A percentile compares a stretch with the other conserved stretches of the same genome.
phyloP scores from a whole-genome alignment of 2,329 filamentous ascomycete species.

The Xylariaceae sp. region DNA sequence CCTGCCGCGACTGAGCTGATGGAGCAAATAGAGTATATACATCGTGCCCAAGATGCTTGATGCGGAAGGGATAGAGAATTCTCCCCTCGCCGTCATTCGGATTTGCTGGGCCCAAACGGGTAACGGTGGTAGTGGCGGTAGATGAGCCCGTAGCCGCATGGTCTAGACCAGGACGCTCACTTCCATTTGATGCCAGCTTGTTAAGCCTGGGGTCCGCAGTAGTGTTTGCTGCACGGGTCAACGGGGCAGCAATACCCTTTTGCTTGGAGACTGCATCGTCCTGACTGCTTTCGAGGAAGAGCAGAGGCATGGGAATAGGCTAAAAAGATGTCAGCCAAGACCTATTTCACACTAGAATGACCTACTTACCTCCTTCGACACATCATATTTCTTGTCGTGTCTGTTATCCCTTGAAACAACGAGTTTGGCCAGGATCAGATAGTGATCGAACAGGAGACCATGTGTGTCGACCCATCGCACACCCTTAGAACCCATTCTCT shows the following conservation, averaged over 20 bases:
- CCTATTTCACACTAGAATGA: not conserved
- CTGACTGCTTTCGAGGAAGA: slow-evolving; percentile 89
- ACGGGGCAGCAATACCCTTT: slow-evolving; percentile 70
- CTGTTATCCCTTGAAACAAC: slow-evolving; percentile 68
- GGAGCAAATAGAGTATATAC: slow-evolving; percentile 89
- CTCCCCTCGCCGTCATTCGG: slow-evolving; percentile 76
- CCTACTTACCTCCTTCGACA: slow-evolving; percentile 79
- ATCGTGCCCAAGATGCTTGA: slow-evolving; percentile 94
- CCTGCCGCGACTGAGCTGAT: slow-evolving; percentile 71
- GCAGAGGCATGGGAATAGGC: slow-evolving; percentile 93
- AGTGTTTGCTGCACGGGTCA: slow-evolving; percentile 63
- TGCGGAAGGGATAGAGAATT: slow-evolving; percentile 88
- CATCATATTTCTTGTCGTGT: slow-evolving; percentile 85
- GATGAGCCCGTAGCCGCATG: slow-evolving; percentile 72
- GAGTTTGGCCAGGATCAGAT: slow-evolving; percentile 88
- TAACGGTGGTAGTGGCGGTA: slow-evolving; percentile 51
- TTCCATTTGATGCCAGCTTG: slow-evolving; percentile 55
- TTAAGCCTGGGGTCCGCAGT: slow-evolving; percentile 61
- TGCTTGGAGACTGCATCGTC: slow-evolving; percentile 88
- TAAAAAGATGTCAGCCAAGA: slow-evolving; percentile 41
- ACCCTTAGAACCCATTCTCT: slow-evolving; percentile 83
- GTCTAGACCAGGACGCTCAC: slow-evolving; percentile 61
- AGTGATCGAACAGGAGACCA: slow-evolving; percentile 93
- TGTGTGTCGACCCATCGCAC: slow-evolving; percentile 95
- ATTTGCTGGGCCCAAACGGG: slow-evolving; percentile 45